Evolutionary conservation across 2,329 filamentous ascomycete genomes (phyloP), one percentile per base, ranked within the genome.

Genomic region (Cryphonectria parasitica): DNA sequence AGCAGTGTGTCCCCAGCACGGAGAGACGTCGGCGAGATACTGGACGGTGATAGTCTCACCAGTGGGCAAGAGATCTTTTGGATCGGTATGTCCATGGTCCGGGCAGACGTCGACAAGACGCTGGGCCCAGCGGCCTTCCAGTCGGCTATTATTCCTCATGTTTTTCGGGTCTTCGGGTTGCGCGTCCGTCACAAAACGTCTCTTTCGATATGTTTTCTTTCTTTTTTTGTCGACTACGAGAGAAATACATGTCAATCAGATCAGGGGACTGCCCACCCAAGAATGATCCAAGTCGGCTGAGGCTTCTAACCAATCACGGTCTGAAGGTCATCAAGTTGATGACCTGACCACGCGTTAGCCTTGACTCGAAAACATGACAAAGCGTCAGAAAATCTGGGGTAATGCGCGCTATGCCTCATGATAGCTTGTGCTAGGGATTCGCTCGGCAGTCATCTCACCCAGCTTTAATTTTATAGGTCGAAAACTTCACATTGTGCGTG

Each of bases 11-110:
- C 39, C 61, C 11, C 13, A 31, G n/a, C 11, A 13, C 36, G 63
- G 63, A 25, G 43, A 52, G 63, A 64, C 25, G 61, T 64, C 61
- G 61, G 61, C 39, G 39, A 45, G 13, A 64, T 64, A 45, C 61
- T 25, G 61, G 25, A 19, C n/a, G 45, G 45, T 11, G 10, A 49
- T 49, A 49, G 45, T 49, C 45, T n/a, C 45, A n/a, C 11, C 45
- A 49, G 45, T 49, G 45, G 5, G 45, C 45, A 49, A n/a, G 45
- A 49, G 22, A n/a, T 62, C 36, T 11, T 34, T 13, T 41, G 36
- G 17, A 41, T n/a, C n/a, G 7, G 17, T 22, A 10, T 49, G 63
- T 45, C 61, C 61, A n/a, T 22, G 19, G 39, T n/a, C 10, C 36
- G 63, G 63, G 41, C 43, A 52, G 43, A 64, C 41, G 61, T 64